Conservation (phyloP, 163 green algal species). For the Prototheca wickerhamii region DNA sequence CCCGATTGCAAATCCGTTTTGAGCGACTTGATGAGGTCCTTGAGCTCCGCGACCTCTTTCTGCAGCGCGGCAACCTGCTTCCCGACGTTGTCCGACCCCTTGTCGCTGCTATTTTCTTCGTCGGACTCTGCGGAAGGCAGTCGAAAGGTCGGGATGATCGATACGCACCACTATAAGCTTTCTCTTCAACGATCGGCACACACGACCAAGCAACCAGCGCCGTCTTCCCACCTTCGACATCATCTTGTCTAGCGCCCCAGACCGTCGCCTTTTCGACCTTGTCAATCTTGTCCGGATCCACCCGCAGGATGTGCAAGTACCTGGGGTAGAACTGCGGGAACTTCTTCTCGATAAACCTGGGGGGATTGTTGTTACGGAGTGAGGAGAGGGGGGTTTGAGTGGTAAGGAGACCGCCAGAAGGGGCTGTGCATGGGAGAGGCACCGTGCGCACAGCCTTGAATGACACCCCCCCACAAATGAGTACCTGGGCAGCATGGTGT, state of each 20-base stretch:
- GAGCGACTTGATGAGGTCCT: constrained; percentile 1
- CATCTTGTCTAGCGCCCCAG: constrained; percentile 3
- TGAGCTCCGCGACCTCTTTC: background rate
- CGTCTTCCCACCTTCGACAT: background rate
- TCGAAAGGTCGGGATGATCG: background rate
- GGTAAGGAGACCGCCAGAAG: too few relatives aligned
- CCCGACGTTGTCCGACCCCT: background rate
- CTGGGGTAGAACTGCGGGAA: constrained; percentile 7
- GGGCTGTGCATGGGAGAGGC: too few relatives aligned
- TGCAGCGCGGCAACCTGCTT: background rate
- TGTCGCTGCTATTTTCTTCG: background rate
- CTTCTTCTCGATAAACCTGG: background rate
- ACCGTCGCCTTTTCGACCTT: constrained; percentile 9
- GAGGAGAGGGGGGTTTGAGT: background rate
- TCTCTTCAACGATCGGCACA: background rate
- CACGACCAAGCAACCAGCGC: background rate
- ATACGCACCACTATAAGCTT: background rate
- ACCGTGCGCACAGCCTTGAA: too few relatives aligned
- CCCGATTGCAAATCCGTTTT: too few relatives aligned
- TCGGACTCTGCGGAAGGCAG: background rate
- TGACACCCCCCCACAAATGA: too few relatives aligned
- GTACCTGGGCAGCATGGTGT: constrained; percentile 56
- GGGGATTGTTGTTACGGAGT: background rate
- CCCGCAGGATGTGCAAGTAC: constrained; percentile 27
- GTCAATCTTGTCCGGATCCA: constrained; percentile 32